These are phyloP conservation scores for Calonectria multiphialidica DNA, from an alignment of 2,329 filamentous ascomycete species.

Conservation along the genomic window DNA sequence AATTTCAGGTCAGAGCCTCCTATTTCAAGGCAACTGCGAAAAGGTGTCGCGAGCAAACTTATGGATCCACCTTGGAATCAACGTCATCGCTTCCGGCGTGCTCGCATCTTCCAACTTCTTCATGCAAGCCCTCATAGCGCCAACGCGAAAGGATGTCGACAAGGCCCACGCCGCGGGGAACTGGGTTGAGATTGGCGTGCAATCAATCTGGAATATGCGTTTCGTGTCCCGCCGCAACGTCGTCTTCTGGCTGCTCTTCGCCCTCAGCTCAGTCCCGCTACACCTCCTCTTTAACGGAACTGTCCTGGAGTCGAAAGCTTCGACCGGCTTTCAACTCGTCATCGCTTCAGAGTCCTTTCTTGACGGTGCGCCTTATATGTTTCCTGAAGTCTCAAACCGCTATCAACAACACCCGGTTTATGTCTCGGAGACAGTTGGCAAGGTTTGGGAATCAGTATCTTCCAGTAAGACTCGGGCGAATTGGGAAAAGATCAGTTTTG, in stretches of 20 bases:
- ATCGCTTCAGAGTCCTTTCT: slow-evolving; percentile 10
- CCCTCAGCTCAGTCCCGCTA: slow-evolving; percentile 17
- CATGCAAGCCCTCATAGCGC: slow-evolving; percentile 64
- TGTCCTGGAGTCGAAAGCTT: slow-evolving; percentile 23
- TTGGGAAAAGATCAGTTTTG: not conserved
- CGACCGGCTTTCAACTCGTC: slow-evolving; percentile 26
- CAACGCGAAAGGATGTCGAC: slow-evolving; percentile 62
- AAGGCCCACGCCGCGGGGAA: slow-evolving; percentile 51
- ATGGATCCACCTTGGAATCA: slow-evolving; percentile 59
- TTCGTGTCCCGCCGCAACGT: not conserved
- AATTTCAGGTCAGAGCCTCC: not conserved
- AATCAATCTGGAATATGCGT: slow-evolving; percentile 27
- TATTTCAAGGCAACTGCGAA: slow-evolving; percentile 31
- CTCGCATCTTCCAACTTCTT: slow-evolving; percentile 62
- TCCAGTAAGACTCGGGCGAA: not conserved
- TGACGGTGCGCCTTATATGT: slow-evolving; percentile 1
- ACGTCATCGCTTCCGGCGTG: slow-evolving; percentile 57
- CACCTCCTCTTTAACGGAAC: slow-evolving; percentile 22
- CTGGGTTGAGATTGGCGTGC: slow-evolving; percentile 29
- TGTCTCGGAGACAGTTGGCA: not conserved
- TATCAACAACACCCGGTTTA: not conserved
- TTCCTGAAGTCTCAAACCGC: not conserved
- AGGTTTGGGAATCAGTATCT: slow-evolving; percentile 14
- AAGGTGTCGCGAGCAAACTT: slow-evolving; percentile 30
- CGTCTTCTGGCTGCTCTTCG: slow-evolving; percentile 11